phyloP scores from a whole-genome alignment of 2,329 filamentous ascomycete genomes.

The Cordyceps javanica region DNA sequence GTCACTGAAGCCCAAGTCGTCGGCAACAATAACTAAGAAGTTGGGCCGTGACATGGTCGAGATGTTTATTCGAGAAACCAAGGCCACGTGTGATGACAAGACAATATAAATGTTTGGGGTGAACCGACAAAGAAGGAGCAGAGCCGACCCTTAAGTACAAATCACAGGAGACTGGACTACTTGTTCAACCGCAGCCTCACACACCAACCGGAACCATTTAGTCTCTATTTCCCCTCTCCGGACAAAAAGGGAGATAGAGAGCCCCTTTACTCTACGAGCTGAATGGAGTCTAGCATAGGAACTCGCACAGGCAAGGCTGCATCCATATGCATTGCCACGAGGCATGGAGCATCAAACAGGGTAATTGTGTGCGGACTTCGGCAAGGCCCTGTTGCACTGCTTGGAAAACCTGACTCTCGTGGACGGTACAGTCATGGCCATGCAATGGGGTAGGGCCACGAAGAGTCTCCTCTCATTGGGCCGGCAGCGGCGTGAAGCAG shows the following conservation, averaged over 20 bases:
- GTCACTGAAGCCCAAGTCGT: slow-evolving; percentile 29
- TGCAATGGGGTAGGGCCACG: neutral
- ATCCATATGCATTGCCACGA: slow-evolving; percentile 2
- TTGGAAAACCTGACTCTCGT: neutral
- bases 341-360: neutral
- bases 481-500: neutral
- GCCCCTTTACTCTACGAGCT: neutral
- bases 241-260: neutral
- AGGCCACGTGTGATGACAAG: neutral
- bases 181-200: neutral
- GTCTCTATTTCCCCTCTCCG: slow-evolving; percentile 1
- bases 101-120: neutral
- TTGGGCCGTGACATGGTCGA: slow-evolving; percentile 23
- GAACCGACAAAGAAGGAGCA: neutral
- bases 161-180: neutral
- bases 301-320: slow-evolving; percentile 11
- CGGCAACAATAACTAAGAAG: slow-evolving; percentile 29
- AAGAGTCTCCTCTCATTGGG: neutral
- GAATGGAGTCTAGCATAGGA: slow-evolving; percentile 10
- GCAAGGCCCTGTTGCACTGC: slow-evolving; percentile 1
- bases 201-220: neutral
- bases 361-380: slow-evolving; percentile 9
- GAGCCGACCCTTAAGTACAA: neutral
- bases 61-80: neutral
- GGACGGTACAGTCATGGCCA: neutral